Evolutionary conservation across 306 rosid genomes (phyloP).

Genomic region (Arachis stenosperma): DNA sequence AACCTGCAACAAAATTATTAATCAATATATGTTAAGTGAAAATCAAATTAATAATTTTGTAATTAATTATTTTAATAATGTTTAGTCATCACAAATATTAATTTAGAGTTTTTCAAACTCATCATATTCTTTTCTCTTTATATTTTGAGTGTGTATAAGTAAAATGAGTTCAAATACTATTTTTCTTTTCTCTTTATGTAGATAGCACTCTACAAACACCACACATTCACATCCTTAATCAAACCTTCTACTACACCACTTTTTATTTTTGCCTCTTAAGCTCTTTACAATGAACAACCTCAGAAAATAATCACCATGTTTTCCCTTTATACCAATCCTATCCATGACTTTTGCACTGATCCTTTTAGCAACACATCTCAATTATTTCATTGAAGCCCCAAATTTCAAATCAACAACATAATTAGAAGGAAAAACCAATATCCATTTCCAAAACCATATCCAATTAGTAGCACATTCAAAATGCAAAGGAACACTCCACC

Average conservation of each 20-base stretch:
- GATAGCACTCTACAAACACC: slow-evolving; percentile 15
- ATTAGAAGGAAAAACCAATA: not conserved
- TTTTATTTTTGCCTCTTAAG: not conserved
- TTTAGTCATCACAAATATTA: too few relatives aligned
- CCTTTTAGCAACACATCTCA: not conserved
- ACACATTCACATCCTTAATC: slow-evolving; percentile 9
- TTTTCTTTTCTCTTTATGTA: not conserved
- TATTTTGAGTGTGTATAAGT: too few relatives aligned
- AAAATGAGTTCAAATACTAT: not conserved
- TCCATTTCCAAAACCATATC: slow-evolving; percentile 51
- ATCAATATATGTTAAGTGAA: too few relatives aligned
- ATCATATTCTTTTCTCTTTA: too few relatives aligned
- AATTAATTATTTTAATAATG: too few relatives aligned
- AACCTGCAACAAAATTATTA: too few relatives aligned
- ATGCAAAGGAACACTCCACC: slow-evolving; percentile 77
- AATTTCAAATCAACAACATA: not conserved
- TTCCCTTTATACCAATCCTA: not conserved
- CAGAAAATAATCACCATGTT: slow-evolving; percentile 5
- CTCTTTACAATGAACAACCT: slow-evolving; percentile 22
- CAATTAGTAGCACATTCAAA: slow-evolving; percentile 52
- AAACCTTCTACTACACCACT: not conserved
- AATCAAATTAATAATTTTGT: too few relatives aligned
- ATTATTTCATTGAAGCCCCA: slow-evolving; percentile 3
- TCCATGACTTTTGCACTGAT: not conserved
- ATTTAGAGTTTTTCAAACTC: too few relatives aligned